phyloP scores from a whole-genome alignment of 495 filamentous ascomycete species.

The Aspergillus indologenus region DNA sequence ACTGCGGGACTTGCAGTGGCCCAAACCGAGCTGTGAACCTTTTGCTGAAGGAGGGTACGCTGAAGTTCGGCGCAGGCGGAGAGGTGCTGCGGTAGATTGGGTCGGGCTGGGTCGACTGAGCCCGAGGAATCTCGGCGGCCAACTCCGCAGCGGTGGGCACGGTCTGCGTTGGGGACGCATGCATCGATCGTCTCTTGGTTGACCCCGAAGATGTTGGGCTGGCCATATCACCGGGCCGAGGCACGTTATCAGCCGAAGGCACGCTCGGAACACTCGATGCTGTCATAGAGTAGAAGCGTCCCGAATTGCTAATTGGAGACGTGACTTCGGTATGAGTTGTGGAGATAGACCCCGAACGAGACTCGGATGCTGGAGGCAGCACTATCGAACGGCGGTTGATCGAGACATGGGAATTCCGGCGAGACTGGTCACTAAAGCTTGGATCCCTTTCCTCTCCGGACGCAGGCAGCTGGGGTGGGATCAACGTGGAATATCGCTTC shows the following conservation, averaged over 20 bases:
- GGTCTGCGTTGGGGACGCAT: conserved; percentile 15
- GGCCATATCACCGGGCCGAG: background rate
- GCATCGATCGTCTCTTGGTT: conserved; percentile 27
- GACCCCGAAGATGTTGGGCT: conserved; percentile 28
- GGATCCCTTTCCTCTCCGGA: conserved; percentile 28
- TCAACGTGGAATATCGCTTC: conserved; percentile 59
- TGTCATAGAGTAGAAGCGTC: conserved; percentile 19
- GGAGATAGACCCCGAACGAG: conserved; percentile 32
- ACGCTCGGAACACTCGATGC: conserved; percentile 6
- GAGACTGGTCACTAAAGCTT: conserved; percentile 28
- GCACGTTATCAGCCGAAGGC: conserved; percentile 10
- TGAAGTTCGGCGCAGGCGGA: conserved; percentile 48
- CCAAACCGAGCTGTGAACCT: conserved; percentile 33
- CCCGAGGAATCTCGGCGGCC: conserved; percentile 17
- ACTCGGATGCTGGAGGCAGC: conserved; percentile 20
- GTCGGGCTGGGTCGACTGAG: conserved; percentile 32
- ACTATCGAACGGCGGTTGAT: conserved; percentile 31
- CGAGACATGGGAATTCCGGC: conserved; percentile 31
- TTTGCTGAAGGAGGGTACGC: conserved; percentile 50
- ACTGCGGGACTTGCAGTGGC: conserved; percentile 15
- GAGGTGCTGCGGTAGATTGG: conserved; percentile 33
- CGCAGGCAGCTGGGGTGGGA: conserved; percentile 46
- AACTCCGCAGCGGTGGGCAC: conserved; percentile 12
- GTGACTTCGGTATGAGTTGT: conserved; percentile 30
- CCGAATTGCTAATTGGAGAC: conserved; percentile 15